These are phyloP conservation scores for Suillus plorans DNA, from an alignment of 768 basidiomycete genomes.

Conservation along the genomic window DNA sequence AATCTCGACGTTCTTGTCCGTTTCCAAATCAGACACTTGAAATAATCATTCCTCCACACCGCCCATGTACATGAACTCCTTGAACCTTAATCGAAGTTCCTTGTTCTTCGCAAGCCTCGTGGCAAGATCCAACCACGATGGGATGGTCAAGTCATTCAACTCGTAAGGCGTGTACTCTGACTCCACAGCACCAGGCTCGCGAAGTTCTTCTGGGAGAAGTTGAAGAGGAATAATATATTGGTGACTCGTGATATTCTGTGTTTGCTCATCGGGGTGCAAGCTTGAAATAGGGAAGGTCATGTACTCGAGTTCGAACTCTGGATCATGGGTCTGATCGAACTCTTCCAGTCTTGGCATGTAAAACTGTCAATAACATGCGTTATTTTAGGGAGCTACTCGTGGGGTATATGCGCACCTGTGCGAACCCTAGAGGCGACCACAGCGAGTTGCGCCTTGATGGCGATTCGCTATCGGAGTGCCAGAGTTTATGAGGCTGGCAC, in stretches of 20 bases:
- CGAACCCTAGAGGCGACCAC: conserved; percentile 78
- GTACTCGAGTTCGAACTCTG: conserved; percentile 76
- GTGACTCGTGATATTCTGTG: conserved; percentile 19
- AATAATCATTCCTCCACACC: conserved; percentile 27
- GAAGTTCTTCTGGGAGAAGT: conserved; percentile 52
- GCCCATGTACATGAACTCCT: conserved; percentile 72
- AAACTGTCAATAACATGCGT: conserved; percentile 43
- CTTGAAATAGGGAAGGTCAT: conserved; percentile 52
- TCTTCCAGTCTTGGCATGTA: conserved; percentile 57
- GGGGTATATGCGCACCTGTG: conserved; percentile 59
- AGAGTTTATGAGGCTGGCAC: conserved; percentile 59
- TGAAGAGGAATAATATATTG: conserved; percentile 55
- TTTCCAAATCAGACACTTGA: not conserved
- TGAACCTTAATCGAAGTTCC: conserved; percentile 62
- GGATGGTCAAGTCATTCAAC: conserved; percentile 75
- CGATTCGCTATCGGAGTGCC: conserved; percentile 60
- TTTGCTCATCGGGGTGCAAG: conserved; percentile 36
- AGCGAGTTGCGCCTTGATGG: conserved; percentile 70
- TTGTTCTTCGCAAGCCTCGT: conserved; percentile 54
- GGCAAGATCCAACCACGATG: conserved; percentile 68
- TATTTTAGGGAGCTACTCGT: conserved; percentile 6
- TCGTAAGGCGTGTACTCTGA: conserved; percentile 64
- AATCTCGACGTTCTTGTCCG: not conserved
- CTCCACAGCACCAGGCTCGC: conserved; percentile 39
- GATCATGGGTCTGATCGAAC: conserved; percentile 47